Percentiles rank a stretch among this genome's conserved stretches.
Conservation (phyloP, 176 grass and related monocot genomes). For the Phragmites australis region DNA sequence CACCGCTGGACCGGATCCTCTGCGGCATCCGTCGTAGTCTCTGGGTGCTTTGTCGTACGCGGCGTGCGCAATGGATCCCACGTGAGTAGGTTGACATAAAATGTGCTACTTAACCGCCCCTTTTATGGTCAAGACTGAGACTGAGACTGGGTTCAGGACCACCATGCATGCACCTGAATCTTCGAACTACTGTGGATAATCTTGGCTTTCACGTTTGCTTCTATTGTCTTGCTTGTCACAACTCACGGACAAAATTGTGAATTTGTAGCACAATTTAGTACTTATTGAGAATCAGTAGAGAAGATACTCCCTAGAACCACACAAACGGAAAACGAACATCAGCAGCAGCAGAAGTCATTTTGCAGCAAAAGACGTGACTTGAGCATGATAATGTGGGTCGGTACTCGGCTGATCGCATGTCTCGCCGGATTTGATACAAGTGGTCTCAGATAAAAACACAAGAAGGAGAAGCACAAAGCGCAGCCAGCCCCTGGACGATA, state of each 20-base stretch:
- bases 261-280: neutral
- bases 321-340: neutral
- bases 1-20: slow-evolving; percentile 2
- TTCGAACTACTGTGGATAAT: neutral
- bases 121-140: neutral
- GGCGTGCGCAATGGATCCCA: slow-evolving; percentile 15
- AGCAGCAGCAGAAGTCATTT: neutral
- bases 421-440: neutral
- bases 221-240: no score
- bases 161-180: neutral
- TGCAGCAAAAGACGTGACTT: neutral
- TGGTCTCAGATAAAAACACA: slow-evolving; percentile 14
- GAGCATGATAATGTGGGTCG: neutral
- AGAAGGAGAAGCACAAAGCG: neutral
- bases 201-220: neutral
- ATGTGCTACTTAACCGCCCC: neutral
- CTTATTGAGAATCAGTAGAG: no score
- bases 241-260: neutral
- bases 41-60: accelerated
- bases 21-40: neutral
- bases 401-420: neutral
- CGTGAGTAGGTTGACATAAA: neutral
- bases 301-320: no score
- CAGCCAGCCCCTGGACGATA: no score
- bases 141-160: neutral